Base-by-base conservation (phyloP, 306 rosid genomes). In the Chamaecrista fasciculata region DNA sequence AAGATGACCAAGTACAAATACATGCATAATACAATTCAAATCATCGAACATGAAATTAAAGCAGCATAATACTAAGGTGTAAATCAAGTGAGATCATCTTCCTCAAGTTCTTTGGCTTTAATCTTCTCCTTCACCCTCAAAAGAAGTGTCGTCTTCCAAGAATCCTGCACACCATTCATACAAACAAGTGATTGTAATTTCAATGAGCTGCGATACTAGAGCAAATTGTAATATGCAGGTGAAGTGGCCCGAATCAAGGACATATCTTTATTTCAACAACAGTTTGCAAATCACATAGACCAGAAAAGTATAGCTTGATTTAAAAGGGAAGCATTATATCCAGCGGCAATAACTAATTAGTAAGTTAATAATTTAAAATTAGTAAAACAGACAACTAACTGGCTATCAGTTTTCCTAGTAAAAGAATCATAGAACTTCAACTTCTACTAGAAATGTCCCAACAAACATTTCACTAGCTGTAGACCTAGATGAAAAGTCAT, bases 91-190 rank as follows among this genome's bases (percentile, higher is more conserved):
- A 94, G 97, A 72, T 94, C 97, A 51, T 94, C 99, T 62, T 95
- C 99, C 90, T 94, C 99, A 8, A 88, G 85, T 75, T 94, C 99
- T 81, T 87, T 95, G 73, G 99, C 94, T 73, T 95, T 95, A 80
- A 91, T 81, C 80, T 91, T 95, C 68, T 91, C 99, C 84, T 95
- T 95, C 85, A 91, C 99, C 87, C 96, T 87, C 83, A 95, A 76
- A 67, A 95, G 95, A 60, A 95, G 86, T 21, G 95, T 95, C 19
- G 97, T 94, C 88, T 91, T 94, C 96, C 95, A 94, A 9, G 96
- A 80, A 80, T 94, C 99, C 99, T 91, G 75, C 71, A 52, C 12
- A 31, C 11, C 2, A 28, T 44, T 67, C 49, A 67, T n/a, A 39
- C 33, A 70, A 66, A 25, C 34, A 25, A 4, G 23, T 43, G 56